Evolutionary conservation across 306 rosid genomes (phyloP).

Genomic region (Cucumis sativus): DNA sequence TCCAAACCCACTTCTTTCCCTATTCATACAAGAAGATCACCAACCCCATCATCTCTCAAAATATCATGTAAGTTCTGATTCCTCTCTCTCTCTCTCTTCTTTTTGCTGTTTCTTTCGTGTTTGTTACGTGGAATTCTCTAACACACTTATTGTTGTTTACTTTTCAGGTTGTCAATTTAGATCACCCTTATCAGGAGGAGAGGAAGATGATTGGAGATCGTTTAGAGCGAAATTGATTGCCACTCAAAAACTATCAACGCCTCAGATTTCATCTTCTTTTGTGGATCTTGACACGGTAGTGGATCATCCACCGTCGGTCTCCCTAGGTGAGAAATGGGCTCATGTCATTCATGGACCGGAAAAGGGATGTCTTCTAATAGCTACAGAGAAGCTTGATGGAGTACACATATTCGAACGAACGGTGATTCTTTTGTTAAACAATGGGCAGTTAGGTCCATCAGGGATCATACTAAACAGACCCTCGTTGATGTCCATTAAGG

Average conservation of each 20-base stretch:
- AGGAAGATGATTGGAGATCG: constrained; percentile 65
- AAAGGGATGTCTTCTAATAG: constrained; percentile 74
- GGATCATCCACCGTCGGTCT: constrained; percentile 28
- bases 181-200: constrained; percentile 9
- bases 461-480: constrained; percentile 78
- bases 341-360: constrained; percentile 72
- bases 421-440: constrained; percentile 53
- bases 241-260: constrained; percentile 23
- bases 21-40: constrained; percentile 20
- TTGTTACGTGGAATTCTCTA: too few species aligned
- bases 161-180: background rate
- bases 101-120: too few species aligned
- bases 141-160: background rate
- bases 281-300: constrained; percentile 34
- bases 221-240: constrained; percentile 82
- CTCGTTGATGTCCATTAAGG: constrained; percentile 78
- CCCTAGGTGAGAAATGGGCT: constrained; percentile 77
- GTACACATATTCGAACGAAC: constrained; percentile 77
- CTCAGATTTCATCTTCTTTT: constrained; percentile 14
- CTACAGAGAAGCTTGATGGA: constrained; percentile 72
- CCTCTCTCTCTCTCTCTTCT: too few species aligned
- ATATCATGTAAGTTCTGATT: constrained; percentile 37
- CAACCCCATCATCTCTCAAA: constrained; percentile 11
- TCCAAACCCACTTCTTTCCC: constrained; percentile 13
- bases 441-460: constrained; percentile 58